Conservation (phyloP, 495 filamentous ascomycete species). For the Daldinia bambusicola region DNA sequence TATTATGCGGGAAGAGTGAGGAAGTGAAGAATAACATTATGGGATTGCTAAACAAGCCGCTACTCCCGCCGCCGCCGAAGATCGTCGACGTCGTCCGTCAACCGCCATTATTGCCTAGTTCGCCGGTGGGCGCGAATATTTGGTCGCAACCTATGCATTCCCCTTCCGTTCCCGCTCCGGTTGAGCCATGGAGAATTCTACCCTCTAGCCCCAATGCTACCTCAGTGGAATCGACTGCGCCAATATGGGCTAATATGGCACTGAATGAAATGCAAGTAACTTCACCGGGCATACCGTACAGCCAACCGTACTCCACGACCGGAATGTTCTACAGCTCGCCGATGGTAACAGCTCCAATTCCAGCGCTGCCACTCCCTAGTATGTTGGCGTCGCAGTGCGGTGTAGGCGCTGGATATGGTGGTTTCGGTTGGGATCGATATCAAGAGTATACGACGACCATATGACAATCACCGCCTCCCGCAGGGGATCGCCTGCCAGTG, state of each 20-base stretch:
- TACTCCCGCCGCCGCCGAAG: conserved; percentile 87
- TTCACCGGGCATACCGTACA: conserved; percentile 81
- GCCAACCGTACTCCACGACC: conserved; percentile 78
- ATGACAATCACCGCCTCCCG: conserved; percentile 66
- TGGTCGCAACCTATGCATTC: conserved; percentile 72
- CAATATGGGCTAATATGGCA: conserved; percentile 84
- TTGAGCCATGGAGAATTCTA: conserved; percentile 93
- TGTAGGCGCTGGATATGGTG: conserved; percentile 75
- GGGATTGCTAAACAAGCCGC: conserved; percentile 84
- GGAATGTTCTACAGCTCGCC: conserved; percentile 70
- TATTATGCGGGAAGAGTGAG: conserved; percentile 90
- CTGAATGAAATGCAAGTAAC: conserved; percentile 74
- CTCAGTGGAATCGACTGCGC: conserved; percentile 72
- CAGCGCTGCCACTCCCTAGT: conserved; percentile 86
- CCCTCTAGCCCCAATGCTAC: conserved; percentile 83
- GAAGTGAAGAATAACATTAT: conserved; percentile 91
- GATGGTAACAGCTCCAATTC: conserved; percentile 73
- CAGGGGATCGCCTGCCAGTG: conserved; percentile 52
- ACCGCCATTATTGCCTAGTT: conserved; percentile 86
- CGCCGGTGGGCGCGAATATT: conserved; percentile 78
- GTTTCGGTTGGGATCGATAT: conserved; percentile 81
- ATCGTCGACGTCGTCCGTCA: conserved; percentile 92
- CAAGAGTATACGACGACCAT: conserved; percentile 70
- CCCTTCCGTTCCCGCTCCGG: conserved; percentile 68
- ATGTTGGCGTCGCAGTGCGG: conserved; percentile 88